Evolutionary conservation across 1,139 yeast genomes (phyloP), one percentile per base, ranked within the genome.

Genomic region (Candida sp.): DNA sequence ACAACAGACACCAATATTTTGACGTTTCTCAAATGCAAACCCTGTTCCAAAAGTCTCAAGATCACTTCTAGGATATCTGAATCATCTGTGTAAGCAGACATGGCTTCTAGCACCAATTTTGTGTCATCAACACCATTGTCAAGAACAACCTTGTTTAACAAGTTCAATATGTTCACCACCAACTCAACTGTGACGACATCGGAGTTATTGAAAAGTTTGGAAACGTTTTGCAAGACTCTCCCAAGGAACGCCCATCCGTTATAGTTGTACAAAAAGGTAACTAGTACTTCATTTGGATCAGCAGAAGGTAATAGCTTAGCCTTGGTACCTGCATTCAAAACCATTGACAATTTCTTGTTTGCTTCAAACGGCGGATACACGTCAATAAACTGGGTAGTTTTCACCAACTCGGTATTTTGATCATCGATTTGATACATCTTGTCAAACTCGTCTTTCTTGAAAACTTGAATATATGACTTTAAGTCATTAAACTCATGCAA

Each of bases 241-340:
- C 98, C 98, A 34, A 93, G 60, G 41, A 89, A 73, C 0, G 96
- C 82, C 97, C 98, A 91, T 0, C 98, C 98, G 63, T 86, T 89
- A 63, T 86, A 91, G 5, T 80, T 78, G 64, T 88, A 83, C 42
- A 87, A 72, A 72, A 94, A 92, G 30, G 91, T 80, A 1, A 88
- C 88, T 40, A 90, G 76, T 5, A 85, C 78, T 34, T 72, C 76
- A 32, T 71, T 70, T 3, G 69, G 67, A 12, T 63, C 63, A 2
- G 74, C 62, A 2, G 83, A 68, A 1, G 90, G 84, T 32, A 90
- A 67, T 1, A 90, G 68, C 58, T 86, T 87, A 3, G 94, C 98
- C 53, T 77, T 81, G 0, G 97, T 88, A 3, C 87, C 86, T n/a
- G 63, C 64, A 17, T 67, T 64, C 46, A 83, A 66, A 7, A 76